These are phyloP conservation scores for Geranium rotundifolium DNA, from an alignment of 345 rosid species.

Conservation along the genomic window DNA sequence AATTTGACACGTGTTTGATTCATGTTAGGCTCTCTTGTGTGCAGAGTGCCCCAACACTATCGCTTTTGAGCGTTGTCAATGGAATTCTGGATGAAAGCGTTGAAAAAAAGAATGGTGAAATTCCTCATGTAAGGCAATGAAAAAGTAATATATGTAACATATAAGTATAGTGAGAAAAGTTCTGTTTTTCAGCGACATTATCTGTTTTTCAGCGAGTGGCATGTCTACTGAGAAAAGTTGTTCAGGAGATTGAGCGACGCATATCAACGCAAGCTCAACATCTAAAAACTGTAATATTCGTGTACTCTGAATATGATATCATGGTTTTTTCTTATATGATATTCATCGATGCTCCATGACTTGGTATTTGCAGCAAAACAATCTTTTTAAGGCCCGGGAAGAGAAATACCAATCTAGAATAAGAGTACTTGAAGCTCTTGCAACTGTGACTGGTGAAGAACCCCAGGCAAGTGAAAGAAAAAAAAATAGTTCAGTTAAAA, in stretches of 20 bases:
- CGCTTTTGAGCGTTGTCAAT: slow-evolving; percentile 75
- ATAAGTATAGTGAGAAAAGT: too few relatives aligned
- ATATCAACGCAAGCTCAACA: slow-evolving; percentile 97
- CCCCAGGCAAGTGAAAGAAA: slow-evolving; percentile 33
- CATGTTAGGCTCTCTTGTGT: slow-evolving; percentile 11
- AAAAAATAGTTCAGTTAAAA: too few relatives aligned
- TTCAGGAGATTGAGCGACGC: slow-evolving; percentile 91
- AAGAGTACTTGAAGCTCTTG: slow-evolving; percentile 82
- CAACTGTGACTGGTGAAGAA: slow-evolving; percentile 57
- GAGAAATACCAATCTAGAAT: slow-evolving; percentile 80
- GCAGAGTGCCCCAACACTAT: slow-evolving; percentile 94
- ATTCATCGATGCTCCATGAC: not conserved
- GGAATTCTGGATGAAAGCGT: slow-evolving; percentile 87
- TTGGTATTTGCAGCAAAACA: slow-evolving; percentile 64
- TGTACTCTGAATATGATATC: not conserved
- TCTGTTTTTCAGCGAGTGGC: slow-evolving; percentile 64
- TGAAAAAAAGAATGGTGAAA: slow-evolving; percentile 65
- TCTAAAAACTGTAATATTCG: slow-evolving; percentile 56
- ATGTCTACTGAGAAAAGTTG: slow-evolving; percentile 68
- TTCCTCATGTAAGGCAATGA: slow-evolving; percentile 60
- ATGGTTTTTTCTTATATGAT: slow-evolving; percentile 1
- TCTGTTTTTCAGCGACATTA: slow-evolving; percentile 9
- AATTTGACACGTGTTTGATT: slow-evolving; percentile 4
- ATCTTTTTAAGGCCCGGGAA: slow-evolving; percentile 73
- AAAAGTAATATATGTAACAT: not conserved